Percentiles rank a stretch among this genome's conserved stretches.
phyloP scores from a whole-genome alignment of 805 yeast genomes.

The Wickerhamiella alocasiicola region DNA sequence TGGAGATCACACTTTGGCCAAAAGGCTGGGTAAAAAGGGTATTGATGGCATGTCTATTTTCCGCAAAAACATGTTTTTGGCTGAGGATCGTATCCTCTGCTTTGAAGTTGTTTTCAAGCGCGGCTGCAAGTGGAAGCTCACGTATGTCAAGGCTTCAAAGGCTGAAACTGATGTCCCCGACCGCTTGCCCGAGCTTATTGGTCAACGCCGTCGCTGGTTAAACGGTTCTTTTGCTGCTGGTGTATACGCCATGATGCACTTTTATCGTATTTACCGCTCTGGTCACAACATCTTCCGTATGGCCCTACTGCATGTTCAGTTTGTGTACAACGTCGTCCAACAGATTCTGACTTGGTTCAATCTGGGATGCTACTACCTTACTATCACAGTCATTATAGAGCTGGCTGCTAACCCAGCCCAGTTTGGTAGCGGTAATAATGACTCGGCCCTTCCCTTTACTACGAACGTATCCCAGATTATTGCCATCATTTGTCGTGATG shows the following conservation, averaged over 20 bases:
- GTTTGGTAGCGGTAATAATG: conserved; percentile 34
- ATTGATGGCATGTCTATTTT: conserved; percentile 50
- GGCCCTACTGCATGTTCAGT: conserved; percentile 41
- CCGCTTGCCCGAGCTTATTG: conserved; percentile 45
- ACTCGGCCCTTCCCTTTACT: conserved; percentile 30
- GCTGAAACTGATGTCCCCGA: conserved; percentile 65
- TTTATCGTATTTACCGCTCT: conserved; percentile 42
- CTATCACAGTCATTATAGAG: conserved; percentile 47
- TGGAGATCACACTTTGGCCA: conserved; percentile 45
- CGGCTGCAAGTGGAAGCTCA: conserved; percentile 45
- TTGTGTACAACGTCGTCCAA: conserved; percentile 41
- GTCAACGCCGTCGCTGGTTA: conserved; percentile 57
- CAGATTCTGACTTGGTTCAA: conserved; percentile 53
- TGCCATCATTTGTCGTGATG: conserved; percentile 41
- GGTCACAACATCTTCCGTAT: conserved; percentile 41
- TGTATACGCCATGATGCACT: conserved; percentile 42
- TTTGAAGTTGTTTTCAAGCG: conserved; percentile 50
- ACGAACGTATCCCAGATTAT: conserved; percentile 29
- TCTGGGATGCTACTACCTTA: conserved; percentile 49
- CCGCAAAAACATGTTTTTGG: conserved; percentile 56
- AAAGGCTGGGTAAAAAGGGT: conserved; percentile 37
- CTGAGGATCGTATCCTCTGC: conserved; percentile 58
- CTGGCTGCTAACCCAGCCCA: conserved; percentile 31
- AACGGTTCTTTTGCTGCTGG: conserved; percentile 59
- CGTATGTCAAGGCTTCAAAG: conserved; percentile 49